Percentiles rank a stretch among this genome's conserved stretches.
Evolutionary conservation across 768 basidiomycete genomes (phyloP).

Genomic region (Leucocoprinus leucothites): DNA sequence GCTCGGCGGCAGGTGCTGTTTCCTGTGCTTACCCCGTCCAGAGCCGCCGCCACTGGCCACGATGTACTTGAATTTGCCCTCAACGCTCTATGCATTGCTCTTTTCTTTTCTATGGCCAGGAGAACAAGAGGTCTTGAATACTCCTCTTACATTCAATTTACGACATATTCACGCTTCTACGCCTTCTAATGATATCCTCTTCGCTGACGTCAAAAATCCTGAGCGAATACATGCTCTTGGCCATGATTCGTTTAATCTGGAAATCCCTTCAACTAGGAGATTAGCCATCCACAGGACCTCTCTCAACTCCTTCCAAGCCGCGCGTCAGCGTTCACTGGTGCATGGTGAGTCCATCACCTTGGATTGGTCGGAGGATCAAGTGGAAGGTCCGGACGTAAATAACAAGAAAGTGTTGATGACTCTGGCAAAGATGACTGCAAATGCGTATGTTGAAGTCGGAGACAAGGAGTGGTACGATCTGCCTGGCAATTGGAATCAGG

Average conservation of each 20-base stretch:
- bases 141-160: constrained; percentile 52
- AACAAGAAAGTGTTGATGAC: constrained; percentile 69
- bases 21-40: background rate
- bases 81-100: constrained; percentile 38
- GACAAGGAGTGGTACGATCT: constrained; percentile 72
- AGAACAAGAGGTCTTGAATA: constrained; percentile 22
- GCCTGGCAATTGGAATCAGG: constrained; percentile 59
- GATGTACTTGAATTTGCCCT: constrained; percentile 38
- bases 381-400: constrained; percentile 67
- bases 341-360: constrained; percentile 32
- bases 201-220: constrained; percentile 43
- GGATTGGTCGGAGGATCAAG: constrained; percentile 64
- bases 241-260: constrained; percentile 30
- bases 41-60: too few relatives aligned
- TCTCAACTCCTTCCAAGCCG: constrained; percentile 37
- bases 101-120: constrained; percentile 37
- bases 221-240: constrained; percentile 14
- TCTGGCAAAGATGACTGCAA: constrained; percentile 87
- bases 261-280: constrained; percentile 36
- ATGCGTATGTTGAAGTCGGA: constrained; percentile 64
- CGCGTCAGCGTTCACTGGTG: constrained; percentile 32
- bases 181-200: constrained; percentile 52
- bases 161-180: constrained; percentile 63
- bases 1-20: too few relatives aligned
- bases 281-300: constrained; percentile 44